Evolutionary conservation across 1,284 basidiomycete genomes (phyloP).

Genomic region (Ceratobasidium sp.): DNA sequence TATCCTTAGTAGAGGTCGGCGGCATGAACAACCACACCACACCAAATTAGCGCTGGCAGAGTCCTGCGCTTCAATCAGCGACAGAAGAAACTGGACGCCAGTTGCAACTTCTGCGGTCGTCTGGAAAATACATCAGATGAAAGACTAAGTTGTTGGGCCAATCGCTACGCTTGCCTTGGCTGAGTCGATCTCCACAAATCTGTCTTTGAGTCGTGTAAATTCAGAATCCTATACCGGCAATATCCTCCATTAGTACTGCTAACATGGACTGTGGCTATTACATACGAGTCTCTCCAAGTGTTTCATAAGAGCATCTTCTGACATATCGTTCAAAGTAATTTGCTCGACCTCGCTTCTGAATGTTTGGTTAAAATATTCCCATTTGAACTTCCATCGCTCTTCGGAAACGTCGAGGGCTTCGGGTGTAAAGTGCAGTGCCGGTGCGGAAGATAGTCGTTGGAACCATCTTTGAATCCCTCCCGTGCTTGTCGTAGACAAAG

Average conservation of each 20-base stretch:
- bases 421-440: not conserved
- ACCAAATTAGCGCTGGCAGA: not conserved
- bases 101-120: conserved; percentile 1
- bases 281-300: conserved; percentile 1
- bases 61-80: not conserved
- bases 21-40: not conserved
- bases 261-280: no score
- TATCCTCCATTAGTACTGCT: not conserved
- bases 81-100: conserved; percentile 8
- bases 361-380: conserved; percentile 17
- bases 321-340: not conserved
- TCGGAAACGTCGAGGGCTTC: not conserved
- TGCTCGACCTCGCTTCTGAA: not conserved
- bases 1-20: not conserved
- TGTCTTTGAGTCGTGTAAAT: not conserved
- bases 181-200: conserved; percentile 14
- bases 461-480: conserved; percentile 1
- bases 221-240: not conserved
- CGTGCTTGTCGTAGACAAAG: not conserved
- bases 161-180: not conserved
- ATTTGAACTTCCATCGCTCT: conserved; percentile 14
- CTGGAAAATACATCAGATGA: not conserved
- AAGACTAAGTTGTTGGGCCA: not conserved
- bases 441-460: not conserved
- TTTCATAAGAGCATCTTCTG: not conserved